phyloP scores from a whole-genome alignment of 2,329 filamentous ascomycete genomes.

The Xylaria sp. region DNA sequence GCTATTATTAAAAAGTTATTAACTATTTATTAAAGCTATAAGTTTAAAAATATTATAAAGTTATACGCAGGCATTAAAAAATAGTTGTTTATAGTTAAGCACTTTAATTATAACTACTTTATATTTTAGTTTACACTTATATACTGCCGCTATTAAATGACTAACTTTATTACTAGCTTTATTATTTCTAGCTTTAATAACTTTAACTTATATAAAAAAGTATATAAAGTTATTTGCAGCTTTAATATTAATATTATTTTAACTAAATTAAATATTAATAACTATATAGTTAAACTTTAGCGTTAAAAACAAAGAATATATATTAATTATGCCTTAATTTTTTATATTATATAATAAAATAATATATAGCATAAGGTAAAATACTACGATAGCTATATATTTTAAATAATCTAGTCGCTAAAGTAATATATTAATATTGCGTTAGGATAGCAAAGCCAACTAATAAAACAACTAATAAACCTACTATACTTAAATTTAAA shows the following conservation, averaged over 20 bases:
- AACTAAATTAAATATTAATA: slow-evolving; percentile 7
- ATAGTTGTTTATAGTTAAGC: slow-evolving; percentile 6
- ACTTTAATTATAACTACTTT: slow-evolving; percentile 4
- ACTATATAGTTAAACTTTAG: background rate
- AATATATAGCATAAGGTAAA: background rate
- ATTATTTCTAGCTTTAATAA: slow-evolving; percentile 22
- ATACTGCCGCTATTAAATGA: slow-evolving; percentile 13
- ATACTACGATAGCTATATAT: background rate
- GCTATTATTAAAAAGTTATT: slow-evolving; percentile 10
- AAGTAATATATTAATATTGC: background rate
- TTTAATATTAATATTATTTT: background rate
- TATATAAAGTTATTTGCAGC: slow-evolving; percentile 14
- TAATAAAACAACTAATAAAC: too few species aligned
- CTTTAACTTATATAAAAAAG: background rate
- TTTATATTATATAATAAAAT: background rate
- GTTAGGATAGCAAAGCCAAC: too few species aligned
- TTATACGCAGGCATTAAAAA: background rate
- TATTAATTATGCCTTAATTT: background rate
- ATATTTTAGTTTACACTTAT: background rate
- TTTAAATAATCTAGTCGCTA: slow-evolving; percentile 9
- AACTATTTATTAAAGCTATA: background rate
- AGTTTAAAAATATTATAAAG: background rate
- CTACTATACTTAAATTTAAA: too few species aligned
- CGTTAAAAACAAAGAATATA: background rate
- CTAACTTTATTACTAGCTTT: background rate